A percentile compares a stretch with the other conserved stretches of the same genome.
Evolutionary conservation across 345 rosid species (phyloP).

Genomic region (Rhodomyrtus tomentosa): DNA sequence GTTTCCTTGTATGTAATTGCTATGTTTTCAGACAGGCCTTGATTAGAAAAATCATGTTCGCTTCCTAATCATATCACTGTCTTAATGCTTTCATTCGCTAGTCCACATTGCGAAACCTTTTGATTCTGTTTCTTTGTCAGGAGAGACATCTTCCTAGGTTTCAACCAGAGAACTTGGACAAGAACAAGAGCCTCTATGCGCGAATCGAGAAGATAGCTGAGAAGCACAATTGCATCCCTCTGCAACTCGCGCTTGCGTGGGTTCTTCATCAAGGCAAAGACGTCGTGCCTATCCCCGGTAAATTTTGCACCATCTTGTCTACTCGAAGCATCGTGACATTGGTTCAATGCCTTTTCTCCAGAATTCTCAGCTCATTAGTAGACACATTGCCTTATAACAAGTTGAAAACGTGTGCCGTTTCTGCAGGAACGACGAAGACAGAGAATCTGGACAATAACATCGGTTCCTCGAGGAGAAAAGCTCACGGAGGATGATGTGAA

Average conservation of each 20-base stretch:
- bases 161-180: background rate
- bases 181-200: slow-evolving; percentile 11
- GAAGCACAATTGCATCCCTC: slow-evolving; percentile 21
- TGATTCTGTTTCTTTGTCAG: background rate
- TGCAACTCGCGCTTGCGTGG: slow-evolving; percentile 37
- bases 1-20: background rate
- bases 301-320: background rate
- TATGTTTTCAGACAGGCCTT: background rate
- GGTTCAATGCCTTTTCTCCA: background rate
- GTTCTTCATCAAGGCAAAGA: slow-evolving; percentile 29
- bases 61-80: background rate
- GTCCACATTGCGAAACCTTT: background rate
- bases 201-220: slow-evolving; percentile 12
- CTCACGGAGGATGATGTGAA: slow-evolving; percentile 20
- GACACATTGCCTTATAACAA: background rate
- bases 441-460: slow-evolving; percentile 37
- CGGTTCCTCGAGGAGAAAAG: slow-evolving; percentile 23
- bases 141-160: background rate
- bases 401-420: background rate
- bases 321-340: background rate
- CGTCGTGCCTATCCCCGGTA: slow-evolving; percentile 31
- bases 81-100: background rate
- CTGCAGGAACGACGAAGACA: slow-evolving; percentile 33
- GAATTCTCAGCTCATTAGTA: background rate
- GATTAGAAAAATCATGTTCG: background rate